Base-by-base conservation (phyloP, 768 basidiomycete genomes). In the Calocera viscosa region DNA sequence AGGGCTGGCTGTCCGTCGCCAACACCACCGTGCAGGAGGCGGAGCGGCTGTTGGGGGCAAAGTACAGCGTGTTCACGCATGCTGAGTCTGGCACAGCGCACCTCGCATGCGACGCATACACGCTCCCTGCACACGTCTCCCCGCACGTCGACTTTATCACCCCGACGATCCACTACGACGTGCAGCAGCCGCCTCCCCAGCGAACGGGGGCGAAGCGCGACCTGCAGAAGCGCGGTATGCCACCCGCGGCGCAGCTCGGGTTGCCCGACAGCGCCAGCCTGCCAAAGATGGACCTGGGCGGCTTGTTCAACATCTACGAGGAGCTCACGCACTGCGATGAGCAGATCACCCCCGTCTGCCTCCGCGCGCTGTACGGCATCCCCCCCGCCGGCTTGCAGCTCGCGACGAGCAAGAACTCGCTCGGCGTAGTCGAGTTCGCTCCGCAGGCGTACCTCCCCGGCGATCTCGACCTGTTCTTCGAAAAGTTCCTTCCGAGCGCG, bases 371-470 rank as follows among this genome's bases (percentile, higher is more conserved):
- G 7, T 79, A 77, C 69, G 74, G 75, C 17, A 75, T 79, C 41
- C 77, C 78, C 0, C 53, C 53, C 30, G 53, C 53, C 53, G 53
- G 53, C 16, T 8, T 60, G 14, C 53, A 32, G 22, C 26, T 60
- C 22, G 71, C 76, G 0, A 76, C 80, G 0, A 68, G 72, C 16
- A 74, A 71, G 43, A 89, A 87, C 72, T 82, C 79, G 39, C 80
- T 82, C 64, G 87, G 85, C 30, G 78, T 88, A 53, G 67, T 70
- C 43, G 69, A 70, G 63, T 68, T 66, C 47, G 66, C 69, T 11
- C 69, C 69, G 7, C 64, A 68, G 49, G 65, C 67, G 3, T 71
- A 67, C 67, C 63, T 69, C 33, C 67, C 64, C n/a, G 67, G 41
- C n/a, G 69, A 70, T 32, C 63, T 70, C 22, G 65, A 70, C 64